These are phyloP conservation scores for Epichloe scottii DNA, from an alignment of 2,329 filamentous ascomycete species.

Conservation along the genomic window DNA sequence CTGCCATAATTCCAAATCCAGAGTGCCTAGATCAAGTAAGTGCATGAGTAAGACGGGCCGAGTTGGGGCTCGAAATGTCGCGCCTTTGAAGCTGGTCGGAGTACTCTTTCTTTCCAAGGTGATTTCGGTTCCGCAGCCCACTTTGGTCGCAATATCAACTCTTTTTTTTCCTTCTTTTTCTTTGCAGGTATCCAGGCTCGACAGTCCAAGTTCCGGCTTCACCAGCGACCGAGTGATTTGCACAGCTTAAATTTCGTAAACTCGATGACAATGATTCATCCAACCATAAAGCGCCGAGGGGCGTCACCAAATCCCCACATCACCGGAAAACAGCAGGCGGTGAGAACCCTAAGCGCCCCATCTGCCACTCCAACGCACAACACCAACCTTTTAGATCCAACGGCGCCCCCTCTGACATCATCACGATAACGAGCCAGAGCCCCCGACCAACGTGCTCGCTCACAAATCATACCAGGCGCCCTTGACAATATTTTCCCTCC, in stretches of 20 bases:
- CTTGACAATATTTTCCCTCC: no score
- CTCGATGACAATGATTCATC: no score
- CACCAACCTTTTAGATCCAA: neutral
- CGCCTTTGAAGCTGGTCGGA: no score
- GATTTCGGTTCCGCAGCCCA: no score
- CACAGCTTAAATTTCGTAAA: no score
- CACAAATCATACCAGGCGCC: neutral
- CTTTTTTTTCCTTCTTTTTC: neutral
- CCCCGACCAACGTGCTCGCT: neutral
- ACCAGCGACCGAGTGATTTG: no score
- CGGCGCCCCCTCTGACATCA: neutral
- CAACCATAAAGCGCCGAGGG: neutral
- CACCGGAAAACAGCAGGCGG: constrained; percentile 5
- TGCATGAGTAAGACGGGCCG: no score
- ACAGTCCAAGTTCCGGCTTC: no score
- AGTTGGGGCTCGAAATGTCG: neutral
- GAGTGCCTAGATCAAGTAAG: no score
- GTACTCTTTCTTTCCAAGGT: neutral
- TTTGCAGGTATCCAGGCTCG: neutral
- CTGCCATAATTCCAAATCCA: no score
- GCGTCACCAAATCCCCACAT: neutral
- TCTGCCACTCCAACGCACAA: neutral
- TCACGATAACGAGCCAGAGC: neutral
- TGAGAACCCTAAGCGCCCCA: neutral
- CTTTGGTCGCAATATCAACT: no score